A percentile compares a stretch with the other conserved stretches of the same genome.
Evolutionary conservation across 208 protist species (phyloP).

Genomic region (Acanthamoeba culbertsoni): DNA sequence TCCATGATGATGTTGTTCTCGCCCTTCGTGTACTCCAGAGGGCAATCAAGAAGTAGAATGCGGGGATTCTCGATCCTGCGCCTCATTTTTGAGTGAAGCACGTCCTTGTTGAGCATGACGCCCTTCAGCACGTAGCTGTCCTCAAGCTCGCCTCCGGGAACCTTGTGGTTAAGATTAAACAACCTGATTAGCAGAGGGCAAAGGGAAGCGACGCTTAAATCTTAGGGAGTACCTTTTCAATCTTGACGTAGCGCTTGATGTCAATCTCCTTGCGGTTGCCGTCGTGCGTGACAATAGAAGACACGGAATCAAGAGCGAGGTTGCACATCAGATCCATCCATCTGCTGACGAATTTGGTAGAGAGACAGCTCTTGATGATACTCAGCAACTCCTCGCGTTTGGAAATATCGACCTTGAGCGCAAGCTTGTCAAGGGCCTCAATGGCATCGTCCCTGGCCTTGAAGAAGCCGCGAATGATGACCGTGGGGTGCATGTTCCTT

Average conservation of each 20-base stretch:
- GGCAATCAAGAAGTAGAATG: conserved; percentile 98
- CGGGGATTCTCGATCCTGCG: conserved; percentile 97
- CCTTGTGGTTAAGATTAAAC: conserved; percentile 90
- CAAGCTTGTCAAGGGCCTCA: conserved; percentile 88
- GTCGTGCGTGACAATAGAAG: conserved; percentile 90
- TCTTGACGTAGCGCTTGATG: conserved; percentile 98
- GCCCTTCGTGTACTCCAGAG: conserved; percentile 99
- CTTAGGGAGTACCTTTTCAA: conserved; percentile 90
- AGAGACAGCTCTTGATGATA: conserved; percentile 94
- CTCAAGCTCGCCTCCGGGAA: conserved; percentile 97
- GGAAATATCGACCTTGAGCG: conserved; percentile 92
- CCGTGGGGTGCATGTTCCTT: conserved; percentile 97
- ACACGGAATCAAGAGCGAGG: conserved; percentile 98
- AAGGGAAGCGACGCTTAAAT: neutral
- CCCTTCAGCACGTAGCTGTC: conserved; percentile 98
- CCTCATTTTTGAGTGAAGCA: conserved; percentile 98
- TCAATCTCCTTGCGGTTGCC: conserved; percentile 94
- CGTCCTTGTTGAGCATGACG: conserved; percentile 99
- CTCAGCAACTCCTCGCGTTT: conserved; percentile 89
- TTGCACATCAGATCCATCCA: conserved; percentile 95
- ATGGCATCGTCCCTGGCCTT: conserved; percentile 96
- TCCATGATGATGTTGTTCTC: conserved; percentile 98
- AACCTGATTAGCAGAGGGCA: neutral
- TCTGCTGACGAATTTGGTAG: conserved; percentile 98
- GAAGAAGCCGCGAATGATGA: conserved; percentile 97